Conservation (phyloP, 1,284 basidiomycete genomes). For the Cutaneotrichosporon curvatum region DNA sequence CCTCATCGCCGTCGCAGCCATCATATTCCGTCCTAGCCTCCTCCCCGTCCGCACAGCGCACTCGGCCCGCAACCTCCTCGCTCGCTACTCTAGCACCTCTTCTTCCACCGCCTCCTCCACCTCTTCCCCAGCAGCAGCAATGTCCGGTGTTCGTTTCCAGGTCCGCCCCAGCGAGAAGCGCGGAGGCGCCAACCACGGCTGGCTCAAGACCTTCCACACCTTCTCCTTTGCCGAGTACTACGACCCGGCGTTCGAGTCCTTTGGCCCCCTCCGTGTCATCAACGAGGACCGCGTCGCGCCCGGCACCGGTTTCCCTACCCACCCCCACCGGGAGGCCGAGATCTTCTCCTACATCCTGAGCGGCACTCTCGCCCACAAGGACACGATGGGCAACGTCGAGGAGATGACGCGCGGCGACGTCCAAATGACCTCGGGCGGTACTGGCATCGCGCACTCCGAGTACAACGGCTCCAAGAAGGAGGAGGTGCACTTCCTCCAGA, state of each 20-base stretch:
- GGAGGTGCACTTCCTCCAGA: constrained; percentile 67
- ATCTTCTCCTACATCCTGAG: constrained; percentile 76
- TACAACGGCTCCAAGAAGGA: constrained; percentile 60
- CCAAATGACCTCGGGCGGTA: constrained; percentile 81
- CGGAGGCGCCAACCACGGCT: constrained; percentile 73
- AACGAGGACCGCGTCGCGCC: constrained; percentile 52
- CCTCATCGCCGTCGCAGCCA: constrained; percentile 12
- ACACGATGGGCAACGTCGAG: constrained; percentile 84
- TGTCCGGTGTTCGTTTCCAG: constrained; percentile 9
- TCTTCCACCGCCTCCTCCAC: not conserved
- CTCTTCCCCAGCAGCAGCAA: not conserved
- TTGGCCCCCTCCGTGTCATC: constrained; percentile 52
- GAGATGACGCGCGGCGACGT: constrained; percentile 77
- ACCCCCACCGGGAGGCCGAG: constrained; percentile 77
- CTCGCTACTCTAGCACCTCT: not conserved
- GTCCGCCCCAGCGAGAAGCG: constrained; percentile 59
- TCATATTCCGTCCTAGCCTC: constrained; percentile 11
- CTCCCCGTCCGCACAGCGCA: constrained; percentile 4
- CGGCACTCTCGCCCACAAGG: constrained; percentile 52
- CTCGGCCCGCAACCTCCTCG: not conserved
- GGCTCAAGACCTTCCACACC: constrained; percentile 82
- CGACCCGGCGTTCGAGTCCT: constrained; percentile 46
- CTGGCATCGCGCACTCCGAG: constrained; percentile 46
- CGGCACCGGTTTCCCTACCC: constrained; percentile 73
- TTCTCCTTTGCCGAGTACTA: constrained; percentile 72